A percentile compares a stretch with the other conserved stretches of the same genome.
These are phyloP conservation scores for Brassica carinata DNA, from an alignment of 345 rosid genomes.

Conservation along the genomic window DNA sequence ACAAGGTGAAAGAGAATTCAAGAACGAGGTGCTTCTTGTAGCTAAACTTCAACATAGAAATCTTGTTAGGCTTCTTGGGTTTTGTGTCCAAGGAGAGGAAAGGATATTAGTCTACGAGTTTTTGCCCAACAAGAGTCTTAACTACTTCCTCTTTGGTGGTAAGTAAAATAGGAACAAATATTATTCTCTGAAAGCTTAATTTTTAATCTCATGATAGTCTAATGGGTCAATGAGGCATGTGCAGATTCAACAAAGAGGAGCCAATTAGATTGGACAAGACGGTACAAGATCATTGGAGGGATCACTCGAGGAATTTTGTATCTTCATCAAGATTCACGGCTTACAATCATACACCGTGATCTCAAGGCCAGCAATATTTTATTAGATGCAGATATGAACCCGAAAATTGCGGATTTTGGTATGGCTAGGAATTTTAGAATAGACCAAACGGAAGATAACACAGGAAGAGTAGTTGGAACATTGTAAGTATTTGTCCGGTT, in stretches of 20 bases:
- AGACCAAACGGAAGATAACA: conserved; percentile 24
- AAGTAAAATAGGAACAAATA: background rate
- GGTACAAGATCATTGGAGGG: background rate
- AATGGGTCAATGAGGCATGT: background rate
- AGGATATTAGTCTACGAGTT: conserved; percentile 34
- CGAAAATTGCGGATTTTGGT: conserved; percentile 29
- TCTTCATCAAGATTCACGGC: background rate
- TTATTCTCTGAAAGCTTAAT: background rate
- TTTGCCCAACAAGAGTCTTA: conserved; percentile 34
- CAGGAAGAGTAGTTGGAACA: conserved; percentile 31
- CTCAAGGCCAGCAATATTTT: background rate
- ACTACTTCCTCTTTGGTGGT: conserved; percentile 23
- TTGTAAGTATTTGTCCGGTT: conserved; percentile 16
- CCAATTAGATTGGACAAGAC: background rate
- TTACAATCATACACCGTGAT: background rate
- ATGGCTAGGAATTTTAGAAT: conserved; percentile 18
- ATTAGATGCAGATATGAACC: background rate
- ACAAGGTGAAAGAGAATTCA: conserved; percentile 56
- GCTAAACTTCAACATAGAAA: conserved; percentile 55
- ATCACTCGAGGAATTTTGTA: background rate
- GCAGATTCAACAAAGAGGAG: background rate
- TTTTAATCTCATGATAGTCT: background rate
- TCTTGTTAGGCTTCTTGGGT: conserved; percentile 53
- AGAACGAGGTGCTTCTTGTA: conserved; percentile 50
- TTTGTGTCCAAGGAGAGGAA: conserved; percentile 45